phyloP scores from a whole-genome alignment of 306 rosid species.

The Acacia acuminata region DNA sequence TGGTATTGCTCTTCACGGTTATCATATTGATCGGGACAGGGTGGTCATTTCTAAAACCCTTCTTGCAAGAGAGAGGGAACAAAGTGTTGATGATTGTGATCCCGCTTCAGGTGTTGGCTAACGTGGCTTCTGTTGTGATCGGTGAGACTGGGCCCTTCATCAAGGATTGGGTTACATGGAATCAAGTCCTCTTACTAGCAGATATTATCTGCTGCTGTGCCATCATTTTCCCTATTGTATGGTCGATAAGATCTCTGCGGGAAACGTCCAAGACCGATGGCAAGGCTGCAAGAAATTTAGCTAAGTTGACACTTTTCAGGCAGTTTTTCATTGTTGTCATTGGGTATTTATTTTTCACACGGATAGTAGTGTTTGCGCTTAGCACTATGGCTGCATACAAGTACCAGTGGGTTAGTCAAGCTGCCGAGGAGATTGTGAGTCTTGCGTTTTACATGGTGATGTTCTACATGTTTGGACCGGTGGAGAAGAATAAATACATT shows the following conservation, averaged over 20 bases:
- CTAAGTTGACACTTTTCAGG: slow-evolving; percentile 84
- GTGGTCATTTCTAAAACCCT: slow-evolving; percentile 87
- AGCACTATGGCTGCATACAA: slow-evolving; percentile 89
- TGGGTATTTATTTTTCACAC: slow-evolving; percentile 80
- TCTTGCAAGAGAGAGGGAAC: slow-evolving; percentile 88
- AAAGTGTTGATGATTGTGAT: slow-evolving; percentile 94
- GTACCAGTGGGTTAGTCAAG: slow-evolving; percentile 94
- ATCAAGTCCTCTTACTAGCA: slow-evolving; percentile 83
- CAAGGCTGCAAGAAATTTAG: slow-evolving; percentile 80
- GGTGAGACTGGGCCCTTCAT: slow-evolving; percentile 94
- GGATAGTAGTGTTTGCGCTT: slow-evolving; percentile 85
- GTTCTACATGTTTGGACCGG: slow-evolving; percentile 97
- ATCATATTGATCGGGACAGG: slow-evolving; percentile 92
- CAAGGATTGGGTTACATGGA: slow-evolving; percentile 96
- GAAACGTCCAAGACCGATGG: slow-evolving; percentile 94
- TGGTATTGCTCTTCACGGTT: slow-evolving; percentile 72
- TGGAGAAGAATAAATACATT: slow-evolving; percentile 85
- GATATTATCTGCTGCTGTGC: slow-evolving; percentile 94
- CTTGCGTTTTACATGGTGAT: slow-evolving; percentile 74
- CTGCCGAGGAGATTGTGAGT: slow-evolving; percentile 86
- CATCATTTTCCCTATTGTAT: slow-evolving; percentile 87
- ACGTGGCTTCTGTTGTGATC: slow-evolving; percentile 80
- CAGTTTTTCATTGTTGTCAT: slow-evolving; percentile 89
- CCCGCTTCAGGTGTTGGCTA: slow-evolving; percentile 92
- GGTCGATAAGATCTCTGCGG: slow-evolving; percentile 84